These are phyloP conservation scores for Pneumocystis sp. DNA, from an alignment of 1,139 yeast genomes.

Conservation along the genomic window DNA sequence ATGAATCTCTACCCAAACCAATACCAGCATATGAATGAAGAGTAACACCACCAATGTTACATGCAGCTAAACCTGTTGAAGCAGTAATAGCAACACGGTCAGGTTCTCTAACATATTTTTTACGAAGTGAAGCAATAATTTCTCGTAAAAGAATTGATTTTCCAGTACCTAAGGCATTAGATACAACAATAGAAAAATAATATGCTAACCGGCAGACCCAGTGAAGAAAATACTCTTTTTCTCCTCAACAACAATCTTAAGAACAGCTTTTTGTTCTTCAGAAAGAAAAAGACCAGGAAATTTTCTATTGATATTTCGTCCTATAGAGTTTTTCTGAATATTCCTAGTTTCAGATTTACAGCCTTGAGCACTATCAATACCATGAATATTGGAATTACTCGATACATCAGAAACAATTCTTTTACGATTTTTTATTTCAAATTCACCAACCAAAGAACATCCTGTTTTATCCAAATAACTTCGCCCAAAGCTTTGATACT, in stretches of 20 bases:
- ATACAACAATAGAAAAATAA: neutral
- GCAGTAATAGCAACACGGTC: constrained; percentile 70
- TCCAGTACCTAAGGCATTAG: constrained; percentile 39
- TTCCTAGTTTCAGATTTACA: constrained; percentile 2
- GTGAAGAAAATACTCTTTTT: constrained; percentile 64
- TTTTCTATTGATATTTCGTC: neutral
- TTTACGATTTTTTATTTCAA: neutral
- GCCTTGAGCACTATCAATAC: constrained; percentile 8
- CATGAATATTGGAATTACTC: neutral
- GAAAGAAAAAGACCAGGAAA: constrained; percentile 30
- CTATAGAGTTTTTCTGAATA: neutral
- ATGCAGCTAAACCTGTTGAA: constrained; percentile 84
- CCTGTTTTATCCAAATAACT: neutral
- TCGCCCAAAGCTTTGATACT: neutral
- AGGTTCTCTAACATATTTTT: constrained; percentile 29
- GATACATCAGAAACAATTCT: neutral
- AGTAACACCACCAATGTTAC: constrained; percentile 78
- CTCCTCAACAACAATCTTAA: constrained; percentile 44
- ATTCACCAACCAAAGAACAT: neutral
- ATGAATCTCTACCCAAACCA: constrained; percentile 49
- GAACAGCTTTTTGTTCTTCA: constrained; percentile 56
- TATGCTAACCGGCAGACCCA: constrained; percentile 64
- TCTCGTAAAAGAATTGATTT: constrained; percentile 64
- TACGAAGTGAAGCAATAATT: constrained; percentile 46
- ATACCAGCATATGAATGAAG: constrained; percentile 77